phyloP scores from a whole-genome alignment of 148 eudicot species.

The Amaranthus hypochondriacus region DNA sequence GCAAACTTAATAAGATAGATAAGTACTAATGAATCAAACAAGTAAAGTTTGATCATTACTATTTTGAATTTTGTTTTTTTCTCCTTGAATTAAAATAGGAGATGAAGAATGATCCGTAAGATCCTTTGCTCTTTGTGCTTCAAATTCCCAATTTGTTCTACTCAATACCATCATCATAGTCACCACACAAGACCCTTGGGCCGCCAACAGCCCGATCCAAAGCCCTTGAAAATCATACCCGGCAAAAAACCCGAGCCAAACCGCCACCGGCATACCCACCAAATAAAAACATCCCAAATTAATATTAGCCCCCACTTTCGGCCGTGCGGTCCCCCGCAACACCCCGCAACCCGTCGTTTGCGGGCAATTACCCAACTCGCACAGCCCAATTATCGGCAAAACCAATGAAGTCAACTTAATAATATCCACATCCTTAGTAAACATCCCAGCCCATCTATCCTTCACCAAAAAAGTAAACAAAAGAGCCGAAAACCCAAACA shows the following conservation, averaged over 20 bases:
- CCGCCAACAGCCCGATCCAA: constrained; percentile 38
- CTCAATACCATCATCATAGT: constrained; percentile 35
- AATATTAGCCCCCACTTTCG: constrained; percentile 64
- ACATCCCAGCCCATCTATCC: constrained; percentile 57
- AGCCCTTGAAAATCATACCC: constrained; percentile 37
- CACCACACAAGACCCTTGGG: constrained; percentile 33
- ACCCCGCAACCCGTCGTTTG: constrained; percentile 82
- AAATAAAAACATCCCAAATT: constrained; percentile 69
- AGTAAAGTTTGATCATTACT: not conserved
- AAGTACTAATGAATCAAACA: constrained; percentile 2
- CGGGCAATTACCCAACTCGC: constrained; percentile 85
- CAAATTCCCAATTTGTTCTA: constrained; percentile 56
- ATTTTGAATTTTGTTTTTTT: not conserved
- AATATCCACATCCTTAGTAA: constrained; percentile 49
- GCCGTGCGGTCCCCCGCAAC: constrained; percentile 72
- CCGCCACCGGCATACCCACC: constrained; percentile 81
- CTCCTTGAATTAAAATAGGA: constrained; percentile 1
- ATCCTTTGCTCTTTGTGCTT: constrained; percentile 43
- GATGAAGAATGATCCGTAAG: constrained; percentile 29
- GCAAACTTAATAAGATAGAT: not conserved
- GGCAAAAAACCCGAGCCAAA: constrained; percentile 36
- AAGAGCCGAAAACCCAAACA: constrained; percentile 47
- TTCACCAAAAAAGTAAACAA: constrained; percentile 41
- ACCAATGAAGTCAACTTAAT: constrained; percentile 38
- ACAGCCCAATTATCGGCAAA: constrained; percentile 69